phyloP scores from a whole-genome alignment of 1,284 basidiomycete species.

The Microbotryum scabiosae region DNA sequence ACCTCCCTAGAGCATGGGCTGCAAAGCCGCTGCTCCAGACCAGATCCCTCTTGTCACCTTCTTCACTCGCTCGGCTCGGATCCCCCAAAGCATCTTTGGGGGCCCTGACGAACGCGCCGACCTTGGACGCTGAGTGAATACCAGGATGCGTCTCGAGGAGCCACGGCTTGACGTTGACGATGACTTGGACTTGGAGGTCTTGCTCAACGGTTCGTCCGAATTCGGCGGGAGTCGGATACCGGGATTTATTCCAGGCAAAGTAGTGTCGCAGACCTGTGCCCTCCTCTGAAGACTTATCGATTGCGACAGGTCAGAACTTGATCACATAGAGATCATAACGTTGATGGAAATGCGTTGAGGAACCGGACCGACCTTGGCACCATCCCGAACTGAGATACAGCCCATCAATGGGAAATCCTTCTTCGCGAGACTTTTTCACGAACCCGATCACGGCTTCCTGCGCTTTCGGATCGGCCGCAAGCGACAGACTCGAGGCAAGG shows the following conservation, averaged over 20 bases:
- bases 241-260: constrained; percentile 14
- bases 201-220: constrained; percentile 15
- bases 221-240: constrained; percentile 20
- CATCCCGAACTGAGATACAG: constrained; percentile 27
- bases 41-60: constrained; percentile 1
- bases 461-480: constrained; percentile 25
- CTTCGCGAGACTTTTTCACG: constrained; percentile 9
- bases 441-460: constrained; percentile 25
- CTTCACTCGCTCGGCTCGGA: not conserved
- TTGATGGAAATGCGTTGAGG: no score
- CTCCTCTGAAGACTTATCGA: not conserved
- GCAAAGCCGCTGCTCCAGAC: constrained; percentile 6
- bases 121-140: constrained; percentile 5
- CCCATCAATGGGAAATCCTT: constrained; percentile 24
- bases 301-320: no score
- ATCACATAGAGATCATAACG: no score
- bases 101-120: constrained; percentile 15
- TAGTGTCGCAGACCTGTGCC: constrained; percentile 17
- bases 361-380: constrained; percentile 15
- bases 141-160: constrained; percentile 21
- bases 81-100: constrained; percentile 12
- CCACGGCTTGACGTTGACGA: constrained; percentile 32
- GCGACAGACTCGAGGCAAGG: constrained; percentile 18
- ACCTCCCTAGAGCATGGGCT: constrained; percentile 1
- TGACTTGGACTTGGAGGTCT: constrained; percentile 15